Conservation (phyloP, 148 eudicot genomes). For the Rhododendron vialii region DNA sequence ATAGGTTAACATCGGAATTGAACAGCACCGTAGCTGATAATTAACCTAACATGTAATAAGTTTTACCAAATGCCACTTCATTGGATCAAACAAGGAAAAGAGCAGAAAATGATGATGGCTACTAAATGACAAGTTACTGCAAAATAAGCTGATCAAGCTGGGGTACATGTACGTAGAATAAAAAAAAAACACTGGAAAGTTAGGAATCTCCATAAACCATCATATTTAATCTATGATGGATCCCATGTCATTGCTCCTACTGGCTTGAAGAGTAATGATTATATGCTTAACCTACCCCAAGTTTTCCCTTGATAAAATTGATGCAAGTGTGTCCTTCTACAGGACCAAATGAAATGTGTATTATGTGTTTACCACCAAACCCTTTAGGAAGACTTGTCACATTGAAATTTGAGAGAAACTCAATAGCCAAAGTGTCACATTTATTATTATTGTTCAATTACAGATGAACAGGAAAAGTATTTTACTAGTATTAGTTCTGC, state of each 20-base stretch:
- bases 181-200: background rate
- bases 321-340: background rate
- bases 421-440: background rate
- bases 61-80: background rate
- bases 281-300: background rate
- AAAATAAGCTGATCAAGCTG: background rate
- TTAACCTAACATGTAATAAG: background rate
- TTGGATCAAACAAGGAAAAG: background rate
- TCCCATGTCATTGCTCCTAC: background rate
- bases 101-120: background rate
- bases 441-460: background rate
- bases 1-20: background rate
- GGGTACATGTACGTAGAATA: background rate
- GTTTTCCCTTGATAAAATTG: background rate
- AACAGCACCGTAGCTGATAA: background rate
- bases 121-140: background rate
- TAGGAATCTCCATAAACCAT: background rate
- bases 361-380: background rate
- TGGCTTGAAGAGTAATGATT: background rate
- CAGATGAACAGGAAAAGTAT: background rate
- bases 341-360: background rate
- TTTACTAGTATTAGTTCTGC: background rate
- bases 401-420: background rate
- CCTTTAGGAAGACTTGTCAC: background rate
- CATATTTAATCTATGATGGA: background rate